Evolutionary conservation across 805 yeast species (phyloP), one percentile per base, ranked within the genome.

Genomic region (Kluyveromyces aestuarii): DNA sequence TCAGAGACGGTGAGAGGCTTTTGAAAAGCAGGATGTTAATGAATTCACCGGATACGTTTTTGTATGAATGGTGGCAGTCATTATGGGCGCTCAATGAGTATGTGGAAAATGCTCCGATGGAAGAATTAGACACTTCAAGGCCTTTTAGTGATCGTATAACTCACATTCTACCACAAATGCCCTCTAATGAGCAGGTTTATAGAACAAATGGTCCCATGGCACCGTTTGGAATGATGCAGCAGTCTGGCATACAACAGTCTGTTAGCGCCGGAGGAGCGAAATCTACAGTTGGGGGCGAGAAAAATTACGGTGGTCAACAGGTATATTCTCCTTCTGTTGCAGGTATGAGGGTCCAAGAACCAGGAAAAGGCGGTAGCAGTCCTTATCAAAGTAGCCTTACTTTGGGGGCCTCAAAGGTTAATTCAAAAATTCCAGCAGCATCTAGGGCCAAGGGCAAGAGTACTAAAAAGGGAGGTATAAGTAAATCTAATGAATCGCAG

Each of bases 1-100:
- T 46, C 8, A 41, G 50, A 27, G 46, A 48, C 40, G 49, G 46
- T 13, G 58, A 53, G 21, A 59, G 62, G 36, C 54, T 62, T 17
- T 57, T 68, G 4, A 63, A 63, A 17, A 65, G 68, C 2, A 65
- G 71, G 49, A 72, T 70, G 72, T 58, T 72, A 37, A 69, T 70
- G 66, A 63, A 70, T 33, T 64, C 72, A 1, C 68, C 70, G 4
- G 77, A 75, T 18, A 70, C 79, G 0, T 76, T 76, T 51, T 58
- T 79, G 13, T 59, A 74, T 44, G 81, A 79, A 52, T 79, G 83
- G 83, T 79, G 81, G 80, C 70, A 72, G 45, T 62, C 73, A 9
- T 55, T 79, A 13, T 73, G 79, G 75, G 66, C 75, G 14, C 49
- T 74, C n/a, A 78, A 76, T 52, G 66, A 73, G 9, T 72, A 69